These are phyloP conservation scores for Colletotrichum tropicale DNA, from an alignment of 2,329 filamentous ascomycete genomes.

Conservation along the genomic window DNA sequence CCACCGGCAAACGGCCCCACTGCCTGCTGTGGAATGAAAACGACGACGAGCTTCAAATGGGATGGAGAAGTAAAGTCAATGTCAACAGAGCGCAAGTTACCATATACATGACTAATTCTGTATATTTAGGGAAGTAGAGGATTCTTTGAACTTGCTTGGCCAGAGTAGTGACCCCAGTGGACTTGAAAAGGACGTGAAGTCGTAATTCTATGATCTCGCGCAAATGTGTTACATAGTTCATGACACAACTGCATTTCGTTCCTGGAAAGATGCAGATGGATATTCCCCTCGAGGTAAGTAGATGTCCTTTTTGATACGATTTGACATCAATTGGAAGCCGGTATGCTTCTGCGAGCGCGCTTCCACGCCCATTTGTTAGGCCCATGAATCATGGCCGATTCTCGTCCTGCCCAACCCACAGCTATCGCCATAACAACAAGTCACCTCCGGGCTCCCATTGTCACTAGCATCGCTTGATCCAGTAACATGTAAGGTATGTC, in stretches of 20 bases:
- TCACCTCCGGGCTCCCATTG: not conserved
- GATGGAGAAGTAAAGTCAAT: not conserved
- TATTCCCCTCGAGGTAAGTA: too few relatives aligned
- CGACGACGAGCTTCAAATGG: not conserved
- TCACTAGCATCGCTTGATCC: too few relatives aligned
- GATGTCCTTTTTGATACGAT: not conserved
- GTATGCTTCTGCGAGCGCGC: not conserved
- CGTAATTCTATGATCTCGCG: not conserved
- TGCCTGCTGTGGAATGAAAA: not conserved
- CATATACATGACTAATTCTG: accelerated
- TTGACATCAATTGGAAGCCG: not conserved
- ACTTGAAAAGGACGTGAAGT: not conserved
- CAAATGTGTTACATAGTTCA: not conserved
- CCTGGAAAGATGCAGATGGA: too few relatives aligned
- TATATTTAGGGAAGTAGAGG: accelerated
- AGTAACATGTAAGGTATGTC: too few relatives aligned
- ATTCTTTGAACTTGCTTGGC: not conserved
- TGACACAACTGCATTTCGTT: not conserved
- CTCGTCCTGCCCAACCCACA: not conserved
- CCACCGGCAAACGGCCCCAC: not conserved
- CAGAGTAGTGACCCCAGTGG: not conserved
- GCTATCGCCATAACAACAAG: not conserved
- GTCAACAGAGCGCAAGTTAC: not conserved
- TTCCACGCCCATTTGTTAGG: not conserved
- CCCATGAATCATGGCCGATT: not conserved